These are phyloP conservation scores for Astrothelium macrocarpum DNA, from an alignment of 495 filamentous ascomycete species.

Conservation along the genomic window DNA sequence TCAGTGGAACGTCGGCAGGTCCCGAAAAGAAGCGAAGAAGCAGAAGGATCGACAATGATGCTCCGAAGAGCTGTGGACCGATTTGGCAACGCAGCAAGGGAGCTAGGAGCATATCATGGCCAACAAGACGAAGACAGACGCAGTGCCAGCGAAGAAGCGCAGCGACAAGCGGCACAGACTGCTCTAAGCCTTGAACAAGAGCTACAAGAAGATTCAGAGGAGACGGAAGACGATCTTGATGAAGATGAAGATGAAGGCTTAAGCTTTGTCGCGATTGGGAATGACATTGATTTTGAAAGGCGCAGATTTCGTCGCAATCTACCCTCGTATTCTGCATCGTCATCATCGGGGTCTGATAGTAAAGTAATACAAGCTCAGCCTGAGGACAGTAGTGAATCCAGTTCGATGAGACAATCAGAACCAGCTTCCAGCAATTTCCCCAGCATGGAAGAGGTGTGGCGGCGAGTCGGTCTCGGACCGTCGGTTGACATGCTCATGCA, in stretches of 20 bases:
- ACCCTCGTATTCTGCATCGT: background rate
- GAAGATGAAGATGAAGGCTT: background rate
- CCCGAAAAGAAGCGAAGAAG: background rate
- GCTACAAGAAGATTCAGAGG: background rate
- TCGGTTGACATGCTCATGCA: background rate
- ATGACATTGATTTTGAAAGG: background rate
- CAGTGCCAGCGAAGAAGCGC: background rate
- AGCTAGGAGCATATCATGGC: background rate
- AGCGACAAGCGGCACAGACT: background rate
- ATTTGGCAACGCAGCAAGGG: background rate
- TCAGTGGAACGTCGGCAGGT: background rate
- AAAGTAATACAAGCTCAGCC: background rate
- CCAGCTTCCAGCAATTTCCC: background rate
- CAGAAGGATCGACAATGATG: background rate
- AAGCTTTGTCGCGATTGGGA: background rate
- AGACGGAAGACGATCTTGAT: background rate
- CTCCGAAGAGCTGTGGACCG: background rate
- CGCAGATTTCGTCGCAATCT: background rate
- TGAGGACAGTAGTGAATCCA: background rate
- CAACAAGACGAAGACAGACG: background rate
- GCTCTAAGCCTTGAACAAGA: background rate
- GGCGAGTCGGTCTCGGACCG: background rate
- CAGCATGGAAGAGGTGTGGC: slow-evolving; percentile 1
- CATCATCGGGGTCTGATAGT: background rate
- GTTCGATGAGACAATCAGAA: background rate